Evolutionary conservation across 2,329 filamentous ascomycete species (phyloP).

Genomic region (Chalaropsis thielavioides): DNA sequence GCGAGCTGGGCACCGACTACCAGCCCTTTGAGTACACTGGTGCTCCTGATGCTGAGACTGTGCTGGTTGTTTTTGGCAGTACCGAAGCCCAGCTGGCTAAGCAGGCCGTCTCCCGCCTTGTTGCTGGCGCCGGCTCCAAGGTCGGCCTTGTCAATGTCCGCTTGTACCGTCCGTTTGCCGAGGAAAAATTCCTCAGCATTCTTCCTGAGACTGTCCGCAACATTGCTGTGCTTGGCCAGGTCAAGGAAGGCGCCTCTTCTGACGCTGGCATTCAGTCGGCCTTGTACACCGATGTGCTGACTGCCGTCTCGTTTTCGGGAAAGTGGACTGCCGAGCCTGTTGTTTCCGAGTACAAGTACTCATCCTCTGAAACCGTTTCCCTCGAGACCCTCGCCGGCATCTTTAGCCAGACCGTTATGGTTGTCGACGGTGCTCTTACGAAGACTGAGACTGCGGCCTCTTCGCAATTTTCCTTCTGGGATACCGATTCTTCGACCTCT

Average conservation of each 20-base stretch:
- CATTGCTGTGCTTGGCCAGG: constrained; percentile 80
- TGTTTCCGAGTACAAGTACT: constrained; percentile 80
- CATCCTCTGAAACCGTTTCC: constrained; percentile 46
- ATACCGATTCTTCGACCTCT: constrained; percentile 60
- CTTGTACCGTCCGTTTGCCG: constrained; percentile 86
- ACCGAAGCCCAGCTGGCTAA: constrained; percentile 75
- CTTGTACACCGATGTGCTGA: constrained; percentile 82
- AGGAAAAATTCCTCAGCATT: constrained; percentile 77
- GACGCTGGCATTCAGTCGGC: constrained; percentile 69
- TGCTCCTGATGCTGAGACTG: constrained; percentile 61
- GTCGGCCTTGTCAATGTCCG: constrained; percentile 84
- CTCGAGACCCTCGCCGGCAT: constrained; percentile 39
- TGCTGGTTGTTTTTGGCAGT: constrained; percentile 85
- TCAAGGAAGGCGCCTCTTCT: constrained; percentile 54
- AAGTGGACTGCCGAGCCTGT: constrained; percentile 47
- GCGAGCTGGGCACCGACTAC: constrained; percentile 86
- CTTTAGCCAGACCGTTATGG: constrained; percentile 34
- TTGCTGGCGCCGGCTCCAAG: constrained; percentile 51
- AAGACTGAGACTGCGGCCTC: constrained; percentile 25
- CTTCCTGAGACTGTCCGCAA: constrained; percentile 62
- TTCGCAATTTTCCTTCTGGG: constrained; percentile 86
- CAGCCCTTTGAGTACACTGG: constrained; percentile 88
- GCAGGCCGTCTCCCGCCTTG: constrained; percentile 61
- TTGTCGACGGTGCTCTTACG: constrained; percentile 39
- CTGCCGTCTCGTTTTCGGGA: constrained; percentile 65